Base-by-base conservation (phyloP, 768 basidiomycete species). In the Lenzites betulinus region DNA sequence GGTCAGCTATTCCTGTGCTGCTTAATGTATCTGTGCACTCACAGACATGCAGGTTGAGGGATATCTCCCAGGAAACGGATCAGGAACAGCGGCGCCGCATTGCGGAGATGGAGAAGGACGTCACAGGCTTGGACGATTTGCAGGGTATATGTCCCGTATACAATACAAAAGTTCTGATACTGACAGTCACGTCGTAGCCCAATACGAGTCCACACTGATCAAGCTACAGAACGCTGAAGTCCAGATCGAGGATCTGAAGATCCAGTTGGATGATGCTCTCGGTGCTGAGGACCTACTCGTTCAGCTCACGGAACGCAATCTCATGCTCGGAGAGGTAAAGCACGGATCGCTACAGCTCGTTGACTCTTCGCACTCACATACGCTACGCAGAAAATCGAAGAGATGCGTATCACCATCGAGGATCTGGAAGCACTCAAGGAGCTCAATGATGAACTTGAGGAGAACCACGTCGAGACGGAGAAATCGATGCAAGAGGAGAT, bases 251-350 rank as follows among this genome's bases (percentile, higher is more conserved):
- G 93, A 96, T 59, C 84, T 99, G 61, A 98, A 98, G 72, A 68
- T 86, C 12, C 96, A 98, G 72, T 84, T 98, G 2, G 97, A 99
- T 67, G 95, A 95, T 72, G 93, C 97, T 0, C 79, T 96, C 1
- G 93, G 92, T 16, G 95, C 95, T 0, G 96, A 98, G 72, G 97
- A 99, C 61, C 90, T 99, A 83, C 84, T 98, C 15, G 93, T 97
- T 22, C 90, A 93, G 67, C 81, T 99, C 46, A 99, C 96, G 0
- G 96, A 97, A 67, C 86, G 95, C 4, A 98, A 97, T 70, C 81
- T 98, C 20, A 83, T 89, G 75, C 83, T 98, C 47, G 89, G 92
- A 61, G 96, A 98, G 81, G 93, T 93, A 65, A 54, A 75, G 43
- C 8, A 0, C 12, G 9, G 9, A 22, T 49, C n/a, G 11, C 38